Evolutionary conservation across 2,329 filamentous ascomycete species (phyloP).

Genomic region (Graphiopsis chlorocephala): DNA sequence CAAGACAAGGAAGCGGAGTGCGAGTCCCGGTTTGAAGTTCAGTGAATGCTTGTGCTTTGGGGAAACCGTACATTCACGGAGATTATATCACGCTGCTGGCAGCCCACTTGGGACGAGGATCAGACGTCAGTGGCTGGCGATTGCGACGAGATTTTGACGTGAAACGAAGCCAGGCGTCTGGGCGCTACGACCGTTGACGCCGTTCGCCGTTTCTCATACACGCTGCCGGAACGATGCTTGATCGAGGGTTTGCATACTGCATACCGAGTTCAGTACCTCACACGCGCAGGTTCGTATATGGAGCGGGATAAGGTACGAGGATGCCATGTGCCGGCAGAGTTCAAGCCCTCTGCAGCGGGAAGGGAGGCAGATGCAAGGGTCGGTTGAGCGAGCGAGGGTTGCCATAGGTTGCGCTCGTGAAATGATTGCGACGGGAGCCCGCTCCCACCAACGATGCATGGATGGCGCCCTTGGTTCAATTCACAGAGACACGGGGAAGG

Average conservation of each 20-base stretch:
- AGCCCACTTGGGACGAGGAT: background rate
- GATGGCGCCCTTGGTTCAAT: background rate
- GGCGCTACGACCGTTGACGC: slow-evolving; percentile 7
- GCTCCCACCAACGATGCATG: background rate
- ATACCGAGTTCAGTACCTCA: background rate
- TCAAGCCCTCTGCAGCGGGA: background rate
- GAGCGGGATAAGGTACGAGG: background rate
- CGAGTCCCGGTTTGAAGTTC: background rate
- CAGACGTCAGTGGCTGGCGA: slow-evolving; percentile 2
- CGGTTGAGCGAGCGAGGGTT: background rate
- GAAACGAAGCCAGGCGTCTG: background rate
- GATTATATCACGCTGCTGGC: background rate
- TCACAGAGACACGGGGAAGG: slow-evolving; percentile 3
- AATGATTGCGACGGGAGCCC: background rate
- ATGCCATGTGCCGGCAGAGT: slow-evolving; percentile 1
- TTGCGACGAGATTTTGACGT: slow-evolving; percentile 2
- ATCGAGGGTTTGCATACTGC: background rate
- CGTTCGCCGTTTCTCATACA: background rate
- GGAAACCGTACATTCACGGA: background rate
- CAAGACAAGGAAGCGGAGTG: background rate
- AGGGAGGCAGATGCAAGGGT: background rate
- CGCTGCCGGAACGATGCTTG: background rate
- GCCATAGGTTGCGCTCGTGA: background rate
- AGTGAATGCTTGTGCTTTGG: background rate
- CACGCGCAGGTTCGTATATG: background rate